phyloP scores from a whole-genome alignment of 2,329 filamentous ascomycete genomes.

The Aspergillus costaricaensis region DNA sequence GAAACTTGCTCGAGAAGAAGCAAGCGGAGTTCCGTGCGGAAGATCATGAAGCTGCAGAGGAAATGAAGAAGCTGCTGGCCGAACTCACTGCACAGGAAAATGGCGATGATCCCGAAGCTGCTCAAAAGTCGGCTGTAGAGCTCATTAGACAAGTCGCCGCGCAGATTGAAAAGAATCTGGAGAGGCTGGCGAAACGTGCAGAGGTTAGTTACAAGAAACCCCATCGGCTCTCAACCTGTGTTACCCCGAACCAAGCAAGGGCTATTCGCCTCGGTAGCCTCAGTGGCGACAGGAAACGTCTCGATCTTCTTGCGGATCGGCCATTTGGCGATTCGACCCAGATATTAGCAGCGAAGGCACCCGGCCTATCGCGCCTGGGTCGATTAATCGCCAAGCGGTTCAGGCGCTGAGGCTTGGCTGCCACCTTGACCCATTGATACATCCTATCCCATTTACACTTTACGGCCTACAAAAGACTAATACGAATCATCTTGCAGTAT shows the following conservation, averaged over 20 bases:
- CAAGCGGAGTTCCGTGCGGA: constrained; percentile 43
- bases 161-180: constrained; percentile 57
- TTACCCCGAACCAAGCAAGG: not conserved
- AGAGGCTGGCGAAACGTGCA: constrained; percentile 45
- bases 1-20: constrained; percentile 41
- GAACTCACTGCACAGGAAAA: constrained; percentile 42
- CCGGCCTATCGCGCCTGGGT: not conserved
- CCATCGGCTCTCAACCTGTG: not conserved
- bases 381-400: constrained; percentile 1
- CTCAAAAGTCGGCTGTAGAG: constrained; percentile 41
- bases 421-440: not conserved
- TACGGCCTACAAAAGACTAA: not conserved
- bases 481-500: constrained; percentile 32
- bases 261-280: not conserved
- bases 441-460: not conserved
- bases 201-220: constrained; percentile 38
- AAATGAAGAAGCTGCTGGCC: constrained; percentile 45
- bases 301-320: not conserved
- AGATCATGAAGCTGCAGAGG: constrained; percentile 42
- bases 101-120: constrained; percentile 32
- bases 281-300: constrained; percentile 4
- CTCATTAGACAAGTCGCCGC: constrained; percentile 51
- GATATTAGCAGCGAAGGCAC: not conserved
- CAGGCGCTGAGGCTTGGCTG: not conserved
- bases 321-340: constrained; percentile 2